Conservation (phyloP, 169 alveolate species). For the Plasmodium coatneyi region DNA sequence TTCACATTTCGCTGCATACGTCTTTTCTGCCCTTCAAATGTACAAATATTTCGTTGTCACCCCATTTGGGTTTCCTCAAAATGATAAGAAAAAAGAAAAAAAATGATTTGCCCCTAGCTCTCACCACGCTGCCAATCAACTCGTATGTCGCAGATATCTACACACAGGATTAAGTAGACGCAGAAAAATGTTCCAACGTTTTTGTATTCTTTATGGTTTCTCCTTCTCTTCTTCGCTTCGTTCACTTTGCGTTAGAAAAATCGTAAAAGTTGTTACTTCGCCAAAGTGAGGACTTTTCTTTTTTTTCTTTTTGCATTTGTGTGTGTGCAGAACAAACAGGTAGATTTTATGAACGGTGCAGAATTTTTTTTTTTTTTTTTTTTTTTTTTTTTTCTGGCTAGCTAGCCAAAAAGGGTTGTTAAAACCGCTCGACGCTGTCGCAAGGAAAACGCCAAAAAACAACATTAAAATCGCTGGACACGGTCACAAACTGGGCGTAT, state of each 20-base stretch:
- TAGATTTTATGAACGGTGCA: not conserved
- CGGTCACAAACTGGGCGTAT: constrained; percentile 24
- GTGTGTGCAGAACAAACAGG: not conserved
- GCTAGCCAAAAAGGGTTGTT: not conserved
- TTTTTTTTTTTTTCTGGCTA: constrained; percentile 7
- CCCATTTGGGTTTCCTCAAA: not conserved
- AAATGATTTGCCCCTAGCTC: not conserved
- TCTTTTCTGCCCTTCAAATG: not conserved
- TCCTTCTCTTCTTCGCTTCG: not conserved
- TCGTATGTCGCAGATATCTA: not conserved
- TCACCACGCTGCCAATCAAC: not conserved
- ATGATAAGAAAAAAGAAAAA: not conserved
- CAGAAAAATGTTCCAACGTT: not conserved
- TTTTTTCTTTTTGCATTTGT: not conserved
- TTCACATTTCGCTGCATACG: not conserved
- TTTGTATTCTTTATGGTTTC: not conserved
- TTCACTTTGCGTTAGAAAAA: not conserved
- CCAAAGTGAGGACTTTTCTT: not conserved
- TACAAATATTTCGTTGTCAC: not conserved
- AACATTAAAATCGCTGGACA: constrained; percentile 60
- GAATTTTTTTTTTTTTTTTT: constrained; percentile 5
- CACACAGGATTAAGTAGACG: not conserved
- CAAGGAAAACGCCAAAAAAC: constrained; percentile 41
- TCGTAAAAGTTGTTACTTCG: not conserved
- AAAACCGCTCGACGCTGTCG: not conserved